phyloP scores from a whole-genome alignment of 176 grass and related monocot genomes.

The Triticum timopheevii region DNA sequence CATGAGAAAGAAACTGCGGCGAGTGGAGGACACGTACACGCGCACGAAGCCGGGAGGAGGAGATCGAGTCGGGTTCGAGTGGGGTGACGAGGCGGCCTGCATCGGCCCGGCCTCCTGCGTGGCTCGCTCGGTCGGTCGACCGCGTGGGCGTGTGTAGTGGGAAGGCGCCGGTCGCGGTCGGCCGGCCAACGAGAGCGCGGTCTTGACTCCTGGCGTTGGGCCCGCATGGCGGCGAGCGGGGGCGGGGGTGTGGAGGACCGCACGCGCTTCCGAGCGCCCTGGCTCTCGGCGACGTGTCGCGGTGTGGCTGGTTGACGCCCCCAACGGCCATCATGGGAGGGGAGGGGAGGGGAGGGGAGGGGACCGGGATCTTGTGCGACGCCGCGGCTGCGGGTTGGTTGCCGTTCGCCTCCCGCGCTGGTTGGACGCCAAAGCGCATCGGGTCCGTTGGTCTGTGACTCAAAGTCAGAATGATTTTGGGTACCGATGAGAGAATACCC shows the following conservation, averaged over 20 bases:
- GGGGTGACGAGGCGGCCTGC: neutral
- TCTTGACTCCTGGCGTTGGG: fast-evolving
- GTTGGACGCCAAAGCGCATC: too few species aligned
- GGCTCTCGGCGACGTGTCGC: conserved; percentile 21
- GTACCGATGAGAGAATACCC: too few species aligned
- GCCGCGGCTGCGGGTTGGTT: too few species aligned
- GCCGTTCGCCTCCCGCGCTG: too few species aligned
- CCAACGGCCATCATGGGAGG: conserved; percentile 32
- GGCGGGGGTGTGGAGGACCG: neutral
- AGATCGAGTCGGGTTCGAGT: neutral
- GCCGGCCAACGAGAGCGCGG: neutral
- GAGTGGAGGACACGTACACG: neutral
- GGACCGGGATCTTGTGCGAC: conserved; percentile 5
- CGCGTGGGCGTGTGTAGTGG: neutral
- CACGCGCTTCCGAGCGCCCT: neutral
- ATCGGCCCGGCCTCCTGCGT: neutral
- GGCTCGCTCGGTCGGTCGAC: neutral
- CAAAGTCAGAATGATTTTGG: too few species aligned
- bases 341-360: neutral
- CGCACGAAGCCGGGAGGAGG: neutral
- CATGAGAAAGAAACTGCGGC: neutral
- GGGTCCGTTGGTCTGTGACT: too few species aligned
- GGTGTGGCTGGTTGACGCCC: neutral
- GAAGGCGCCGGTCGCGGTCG: neutral
- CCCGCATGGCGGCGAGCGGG: neutral